Base-by-base conservation (phyloP, 78 protist genomes). In the Dictyostelium firmibasis region DNA sequence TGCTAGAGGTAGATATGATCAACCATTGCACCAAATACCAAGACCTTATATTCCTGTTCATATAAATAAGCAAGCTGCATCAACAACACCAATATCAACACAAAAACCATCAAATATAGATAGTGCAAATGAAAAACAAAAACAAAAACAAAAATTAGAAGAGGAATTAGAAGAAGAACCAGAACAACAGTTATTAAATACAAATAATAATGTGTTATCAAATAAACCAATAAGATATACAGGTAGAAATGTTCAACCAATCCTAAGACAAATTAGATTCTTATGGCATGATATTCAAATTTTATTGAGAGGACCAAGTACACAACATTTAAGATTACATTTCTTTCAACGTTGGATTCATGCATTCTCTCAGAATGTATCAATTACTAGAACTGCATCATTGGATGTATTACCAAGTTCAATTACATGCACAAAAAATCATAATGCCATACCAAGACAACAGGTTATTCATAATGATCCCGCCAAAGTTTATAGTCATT, bases 251-350 rank as follows among this genome's bases (percentile, higher is more conserved):
- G 84, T 88, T 41, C 94, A 88, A 81, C 94, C 94, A 33, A 53
- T 88, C 11, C 57, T 88, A 20, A 23, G 84, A 69, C 94, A 88
- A 25, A 88, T 96, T 81, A 53, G 96, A 36, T 84, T 91, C 36
- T 81, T 96, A 16, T 96, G 97, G 97, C 97, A 96, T 29, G 97
- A 96, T 57, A 78, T 92, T 44, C 97, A 96, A 81, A 85, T 91
- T 14, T 11, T 85, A 50, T 47, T 96, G 9, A 18, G 86, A n/a
- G 97, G 97, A 5, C 74, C 67, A 36, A 35, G 75, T 16, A 70
- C 96, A 2, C 93, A 86, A 43, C 81, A 78, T 44, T 77, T 96
- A 16, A 43, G 85, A 50, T 81, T 92, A 5, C 97, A 96, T 74
- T 96, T 96, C 36, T 50, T 44, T 67, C 97, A 96, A 41, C 16